Evolutionary conservation across 352 stramenopile genomes (phyloP), one percentile per base, ranked within the genome.

Genomic region (Phytophthora sp.): DNA sequence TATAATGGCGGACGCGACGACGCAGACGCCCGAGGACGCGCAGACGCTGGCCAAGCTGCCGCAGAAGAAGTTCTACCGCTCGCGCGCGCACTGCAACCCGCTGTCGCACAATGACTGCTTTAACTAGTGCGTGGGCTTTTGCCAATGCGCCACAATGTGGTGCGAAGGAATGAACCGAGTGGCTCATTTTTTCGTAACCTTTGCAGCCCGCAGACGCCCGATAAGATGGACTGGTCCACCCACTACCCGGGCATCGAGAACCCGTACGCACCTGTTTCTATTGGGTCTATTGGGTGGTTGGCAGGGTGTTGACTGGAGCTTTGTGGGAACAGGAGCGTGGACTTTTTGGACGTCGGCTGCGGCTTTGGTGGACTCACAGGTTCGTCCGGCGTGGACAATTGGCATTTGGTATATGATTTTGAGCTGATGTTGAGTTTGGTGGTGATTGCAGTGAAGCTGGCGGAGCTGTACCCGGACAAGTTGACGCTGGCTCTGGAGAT

Each of bases 401-500:
- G 18, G 8, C 24, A 10, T 28, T 30, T 3, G 37, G 15, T 35
- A 11, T 24, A 51, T 2, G 12, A 28, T 26, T 17, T 10, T 12
- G 1, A 18, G 5, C 5, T 43, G 3, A 53, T 54, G 34, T 30
- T 35, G 28, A 57, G 17, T 24, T 26, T 60, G 38, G 18, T 39
- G 49, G 15, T 12, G 17, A 41, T 58, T 74, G 18, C 44, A 92
- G 88, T 99, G 17, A 92, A 94, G 8, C 69, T 99, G 15, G 87
- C 81, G 5, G 84, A 79, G 44, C 56, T 97, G 9, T 94, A 98
- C 49, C 96, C 97, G 1, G 78, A 98, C n/a, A 91, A 98, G 60
- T 76, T 95, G 49, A 98, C 98, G 31, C 72, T 99, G n/a, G 97
- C 94, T 11, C 76, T 99, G 52, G 97, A 99, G 77, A 99, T 99